phyloP scores from a whole-genome alignment of 179 eudicot genomes.

The Silene noctiflora region DNA sequence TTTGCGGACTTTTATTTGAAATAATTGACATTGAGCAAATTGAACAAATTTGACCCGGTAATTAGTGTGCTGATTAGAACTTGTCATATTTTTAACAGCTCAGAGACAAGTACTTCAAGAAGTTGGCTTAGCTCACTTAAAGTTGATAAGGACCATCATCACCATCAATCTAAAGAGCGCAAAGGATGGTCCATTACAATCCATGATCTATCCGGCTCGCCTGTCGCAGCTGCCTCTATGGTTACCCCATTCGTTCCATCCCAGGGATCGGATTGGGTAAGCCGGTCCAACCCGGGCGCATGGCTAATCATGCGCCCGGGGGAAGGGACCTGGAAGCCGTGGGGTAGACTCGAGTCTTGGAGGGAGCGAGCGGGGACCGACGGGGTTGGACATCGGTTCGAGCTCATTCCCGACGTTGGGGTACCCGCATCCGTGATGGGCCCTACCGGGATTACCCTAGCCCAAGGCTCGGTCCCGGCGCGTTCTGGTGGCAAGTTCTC shows the following conservation, averaged over 20 bases:
- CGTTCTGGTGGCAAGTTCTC: constrained; percentile 64
- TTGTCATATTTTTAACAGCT: constrained; percentile 44
- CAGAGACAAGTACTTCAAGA: constrained; percentile 60
- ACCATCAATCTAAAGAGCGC: constrained; percentile 44
- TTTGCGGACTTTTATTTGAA: no score
- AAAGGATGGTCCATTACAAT: constrained; percentile 93
- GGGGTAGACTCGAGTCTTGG: constrained; percentile 91
- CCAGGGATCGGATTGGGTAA: constrained; percentile 63
- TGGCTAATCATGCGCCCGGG: constrained; percentile 84
- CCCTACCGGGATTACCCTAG: constrained; percentile 43
- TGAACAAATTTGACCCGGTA: neutral
- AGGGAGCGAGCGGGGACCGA: constrained; percentile 36
- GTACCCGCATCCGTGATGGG: constrained; percentile 32
- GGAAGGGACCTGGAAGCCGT: constrained; percentile 74
- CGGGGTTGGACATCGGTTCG: constrained; percentile 56
- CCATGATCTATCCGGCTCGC: constrained; percentile 93
- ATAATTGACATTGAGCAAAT: no score
- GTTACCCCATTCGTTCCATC: constrained; percentile 94
- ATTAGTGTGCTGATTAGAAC: constrained; percentile 18
- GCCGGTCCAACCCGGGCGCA: constrained; percentile 78
- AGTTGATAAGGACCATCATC: constrained; percentile 18
- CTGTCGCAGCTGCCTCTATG: constrained; percentile 90
- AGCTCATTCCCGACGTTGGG: constrained; percentile 51
- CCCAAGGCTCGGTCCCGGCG: constrained; percentile 41
- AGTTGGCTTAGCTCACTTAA: constrained; percentile 49